A percentile compares a stretch with the other conserved stretches of the same genome.
These are phyloP conservation scores for Blastocladiella britannica DNA, from an alignment of 192 early-diverging fungal genomes.

Conservation along the genomic window DNA sequence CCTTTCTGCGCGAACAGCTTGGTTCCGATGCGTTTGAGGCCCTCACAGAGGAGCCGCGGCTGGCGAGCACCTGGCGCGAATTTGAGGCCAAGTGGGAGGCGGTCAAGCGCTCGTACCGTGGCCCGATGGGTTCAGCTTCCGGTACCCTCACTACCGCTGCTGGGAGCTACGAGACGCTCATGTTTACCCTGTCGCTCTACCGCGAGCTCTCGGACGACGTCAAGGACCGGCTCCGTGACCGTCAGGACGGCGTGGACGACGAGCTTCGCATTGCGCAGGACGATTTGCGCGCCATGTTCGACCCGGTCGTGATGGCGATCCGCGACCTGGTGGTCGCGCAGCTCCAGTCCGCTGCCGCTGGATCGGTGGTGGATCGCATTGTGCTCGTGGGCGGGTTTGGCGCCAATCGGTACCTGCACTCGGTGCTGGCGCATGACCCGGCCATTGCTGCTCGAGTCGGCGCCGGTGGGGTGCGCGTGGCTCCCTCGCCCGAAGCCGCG, in stretches of 20 bases:
- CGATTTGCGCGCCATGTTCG: conserved; percentile 3
- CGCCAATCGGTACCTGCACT: conserved; percentile 3
- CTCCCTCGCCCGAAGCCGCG: not conserved
- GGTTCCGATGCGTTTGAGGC: conserved; percentile 4
- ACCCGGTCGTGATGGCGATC: conserved; percentile 2
- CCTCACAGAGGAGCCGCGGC: not conserved
- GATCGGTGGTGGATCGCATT: conserved; percentile 1
- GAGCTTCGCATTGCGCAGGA: conserved; percentile 2
- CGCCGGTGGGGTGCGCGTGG: not conserved
- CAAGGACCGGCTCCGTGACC: not conserved
- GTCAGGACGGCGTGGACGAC: not conserved
- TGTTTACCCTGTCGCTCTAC: not conserved
- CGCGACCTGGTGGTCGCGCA: conserved; percentile 3
- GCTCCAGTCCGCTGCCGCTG: not conserved
- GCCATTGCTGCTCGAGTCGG: not conserved
- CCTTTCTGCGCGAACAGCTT: not conserved
- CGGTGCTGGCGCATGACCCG: not conserved
- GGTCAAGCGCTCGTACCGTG: conserved; percentile 3
- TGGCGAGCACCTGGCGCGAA: not conserved
- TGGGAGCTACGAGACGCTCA: not conserved
- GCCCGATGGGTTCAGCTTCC: not conserved
- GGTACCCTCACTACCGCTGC: not conserved
- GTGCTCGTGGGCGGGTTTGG: conserved; percentile 5
- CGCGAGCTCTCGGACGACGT: not conserved
- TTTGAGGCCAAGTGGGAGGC: conserved; percentile 1